These are phyloP conservation scores for Leccinum variabile DNA, from an alignment of 1,284 basidiomycete genomes.

Conservation along the genomic window DNA sequence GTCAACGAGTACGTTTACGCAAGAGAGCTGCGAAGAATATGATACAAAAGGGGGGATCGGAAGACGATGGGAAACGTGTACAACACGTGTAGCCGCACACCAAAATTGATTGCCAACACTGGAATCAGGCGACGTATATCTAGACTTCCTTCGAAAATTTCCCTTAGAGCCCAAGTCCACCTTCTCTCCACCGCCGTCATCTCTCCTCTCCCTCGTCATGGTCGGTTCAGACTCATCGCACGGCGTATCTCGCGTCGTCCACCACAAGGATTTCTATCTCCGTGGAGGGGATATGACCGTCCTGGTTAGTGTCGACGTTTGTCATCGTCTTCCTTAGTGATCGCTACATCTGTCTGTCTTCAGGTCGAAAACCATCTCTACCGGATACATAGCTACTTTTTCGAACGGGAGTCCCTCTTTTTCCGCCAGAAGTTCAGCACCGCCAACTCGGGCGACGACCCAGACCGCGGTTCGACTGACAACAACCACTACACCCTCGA, in stretches of 20 bases:
- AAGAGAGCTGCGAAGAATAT: conserved; percentile 19
- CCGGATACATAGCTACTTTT: conserved; percentile 55
- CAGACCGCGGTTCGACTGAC: conserved; percentile 43
- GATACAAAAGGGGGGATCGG: conserved; percentile 25
- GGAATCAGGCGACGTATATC: conserved; percentile 35
- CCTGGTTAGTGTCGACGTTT: conserved; percentile 41
- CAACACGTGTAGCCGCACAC: conserved; percentile 40
- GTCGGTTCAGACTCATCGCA: conserved; percentile 26
- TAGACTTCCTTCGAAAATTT: conserved; percentile 37
- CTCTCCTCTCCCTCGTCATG: conserved; percentile 28
- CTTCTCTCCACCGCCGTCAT: conserved; percentile 25
- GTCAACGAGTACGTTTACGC: conserved; percentile 28
- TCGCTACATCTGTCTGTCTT: conserved; percentile 12
- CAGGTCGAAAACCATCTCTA: conserved; percentile 51
- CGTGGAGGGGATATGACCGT: conserved; percentile 55
- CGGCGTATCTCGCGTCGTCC: conserved; percentile 30
- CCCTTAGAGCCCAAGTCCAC: conserved; percentile 34
- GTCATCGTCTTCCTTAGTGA: conserved; percentile 6
- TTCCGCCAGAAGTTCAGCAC: conserved; percentile 47
- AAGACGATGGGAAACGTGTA: conserved; percentile 33
- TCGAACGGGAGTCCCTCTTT: conserved; percentile 54
- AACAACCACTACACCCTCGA: conserved; percentile 44
- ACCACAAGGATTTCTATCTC: conserved; percentile 50
- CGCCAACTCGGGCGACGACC: conserved; percentile 35
- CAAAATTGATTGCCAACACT: conserved; percentile 27